A percentile compares a stretch with the other conserved stretches of the same genome.
phyloP scores from a whole-genome alignment of 345 rosid species.

The Nasturtium officinale region DNA sequence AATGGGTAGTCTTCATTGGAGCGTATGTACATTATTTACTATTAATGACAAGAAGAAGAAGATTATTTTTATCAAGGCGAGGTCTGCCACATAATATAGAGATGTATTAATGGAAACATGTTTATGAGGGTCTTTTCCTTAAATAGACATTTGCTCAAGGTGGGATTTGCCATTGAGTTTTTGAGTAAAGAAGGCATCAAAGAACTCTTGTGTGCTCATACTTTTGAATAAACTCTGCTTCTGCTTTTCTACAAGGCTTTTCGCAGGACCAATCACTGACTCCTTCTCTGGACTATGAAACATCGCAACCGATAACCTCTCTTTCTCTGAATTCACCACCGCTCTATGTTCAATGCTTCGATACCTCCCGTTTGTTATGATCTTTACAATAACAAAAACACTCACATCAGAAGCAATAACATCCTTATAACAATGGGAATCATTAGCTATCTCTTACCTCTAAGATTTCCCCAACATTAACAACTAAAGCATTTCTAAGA shows the following conservation, averaged over 20 bases:
- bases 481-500: constrained; percentile 47
- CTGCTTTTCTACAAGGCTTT: constrained; percentile 42
- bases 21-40: no score
- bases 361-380: constrained; percentile 51
- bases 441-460: constrained; percentile 43
- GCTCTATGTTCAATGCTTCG: constrained; percentile 57
- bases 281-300: constrained; percentile 42
- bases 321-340: constrained; percentile 46
- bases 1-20: background rate
- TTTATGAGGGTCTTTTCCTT: background rate
- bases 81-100: background rate
- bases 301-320: constrained; percentile 54
- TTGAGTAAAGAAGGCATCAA: constrained; percentile 47
- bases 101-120: background rate
- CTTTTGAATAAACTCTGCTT: constrained; percentile 44
- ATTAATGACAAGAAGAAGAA: no score
- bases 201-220: constrained; percentile 44
- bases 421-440: background rate
- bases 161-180: constrained; percentile 48
- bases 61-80: background rate
- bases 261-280: constrained; percentile 50
- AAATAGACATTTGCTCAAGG: constrained; percentile 46
- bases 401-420: constrained; percentile 14
- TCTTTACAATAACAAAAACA: constrained; percentile 38
- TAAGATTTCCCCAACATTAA: constrained; percentile 53